phyloP scores from a whole-genome alignment of 257 asterid genomes.

The Ajuga chamaepitys region DNA sequence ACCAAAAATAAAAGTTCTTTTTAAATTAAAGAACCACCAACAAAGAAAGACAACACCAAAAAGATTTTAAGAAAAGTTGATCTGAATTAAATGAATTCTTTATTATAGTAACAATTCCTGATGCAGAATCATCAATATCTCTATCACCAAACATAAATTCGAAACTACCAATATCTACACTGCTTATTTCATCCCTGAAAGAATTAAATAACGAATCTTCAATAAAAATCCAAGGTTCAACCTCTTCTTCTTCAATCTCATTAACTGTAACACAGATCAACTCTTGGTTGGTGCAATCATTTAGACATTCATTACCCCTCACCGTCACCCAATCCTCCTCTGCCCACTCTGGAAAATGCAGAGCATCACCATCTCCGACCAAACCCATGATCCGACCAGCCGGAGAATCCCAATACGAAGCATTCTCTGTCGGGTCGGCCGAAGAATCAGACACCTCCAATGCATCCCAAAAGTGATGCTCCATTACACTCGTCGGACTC shows the following conservation, averaged over 20 bases:
- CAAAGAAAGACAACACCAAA: background rate
- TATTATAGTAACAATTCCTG: background rate
- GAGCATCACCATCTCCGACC: constrained; percentile 23
- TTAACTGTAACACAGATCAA: background rate
- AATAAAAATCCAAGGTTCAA: constrained; percentile 13
- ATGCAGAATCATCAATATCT: constrained; percentile 20
- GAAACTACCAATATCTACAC: constrained; percentile 6
- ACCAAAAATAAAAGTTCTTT: no score
- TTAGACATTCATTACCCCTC: constrained; percentile 32
- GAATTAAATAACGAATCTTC: constrained; percentile 26
- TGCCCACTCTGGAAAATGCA: constrained; percentile 12
- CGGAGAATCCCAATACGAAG: constrained; percentile 25
- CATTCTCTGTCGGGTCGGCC: background rate
- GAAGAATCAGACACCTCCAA: constrained; percentile 35
- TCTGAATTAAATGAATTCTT: constrained; percentile 10
- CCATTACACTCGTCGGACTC: constrained; percentile 78
- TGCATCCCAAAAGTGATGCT: constrained; percentile 69
- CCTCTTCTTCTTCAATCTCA: constrained; percentile 14
- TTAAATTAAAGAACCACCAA: background rate
- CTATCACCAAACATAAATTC: background rate
- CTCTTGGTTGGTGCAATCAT: no score
- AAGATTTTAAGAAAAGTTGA: constrained; percentile 10
- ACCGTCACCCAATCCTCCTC: constrained; percentile 66
- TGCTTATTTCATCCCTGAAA: constrained; percentile 24
- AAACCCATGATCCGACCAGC: constrained; percentile 39